Evolutionary conservation across 2,329 filamentous ascomycete species (phyloP).

Genomic region (Macrophomina pseudophaseolina): DNA sequence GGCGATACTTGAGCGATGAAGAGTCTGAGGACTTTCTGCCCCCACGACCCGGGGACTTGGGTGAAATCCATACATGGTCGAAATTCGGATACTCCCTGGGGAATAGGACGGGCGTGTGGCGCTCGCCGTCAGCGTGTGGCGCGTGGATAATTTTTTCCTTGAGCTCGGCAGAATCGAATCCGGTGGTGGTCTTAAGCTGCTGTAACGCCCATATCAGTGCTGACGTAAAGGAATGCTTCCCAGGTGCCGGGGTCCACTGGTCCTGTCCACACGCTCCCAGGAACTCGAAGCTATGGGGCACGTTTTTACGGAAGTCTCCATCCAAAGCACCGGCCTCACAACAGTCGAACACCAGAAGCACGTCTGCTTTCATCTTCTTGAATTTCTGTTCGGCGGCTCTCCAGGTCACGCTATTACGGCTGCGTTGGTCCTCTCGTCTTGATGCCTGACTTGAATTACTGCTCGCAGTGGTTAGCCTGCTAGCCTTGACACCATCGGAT

Average conservation of each 20-base stretch:
- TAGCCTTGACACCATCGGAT: too few relatives aligned
- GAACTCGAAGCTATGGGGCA: slow-evolving; percentile 3
- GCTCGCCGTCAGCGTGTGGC: too few relatives aligned
- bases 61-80: slow-evolving; percentile 28
- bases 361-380: slow-evolving; percentile 27
- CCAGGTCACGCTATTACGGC: not conserved
- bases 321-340: slow-evolving; percentile 31
- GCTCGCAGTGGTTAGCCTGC: not conserved
- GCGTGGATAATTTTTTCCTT: not conserved
- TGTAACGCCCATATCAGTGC: not conserved
- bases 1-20: not conserved
- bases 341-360: slow-evolving; percentile 35
- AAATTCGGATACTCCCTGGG: not conserved
- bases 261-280: not conserved
- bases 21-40: not conserved
- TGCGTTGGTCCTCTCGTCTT: not conserved
- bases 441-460: not conserved
- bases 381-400: slow-evolving; percentile 8
- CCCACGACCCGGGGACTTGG: not conserved
- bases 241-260: not conserved
- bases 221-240: not conserved
- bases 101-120: not conserved
- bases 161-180: not conserved
- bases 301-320: not conserved
- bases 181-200: not conserved